Conservation (phyloP, 2,329 filamentous ascomycete genomes). For the Knufia petricola region DNA sequence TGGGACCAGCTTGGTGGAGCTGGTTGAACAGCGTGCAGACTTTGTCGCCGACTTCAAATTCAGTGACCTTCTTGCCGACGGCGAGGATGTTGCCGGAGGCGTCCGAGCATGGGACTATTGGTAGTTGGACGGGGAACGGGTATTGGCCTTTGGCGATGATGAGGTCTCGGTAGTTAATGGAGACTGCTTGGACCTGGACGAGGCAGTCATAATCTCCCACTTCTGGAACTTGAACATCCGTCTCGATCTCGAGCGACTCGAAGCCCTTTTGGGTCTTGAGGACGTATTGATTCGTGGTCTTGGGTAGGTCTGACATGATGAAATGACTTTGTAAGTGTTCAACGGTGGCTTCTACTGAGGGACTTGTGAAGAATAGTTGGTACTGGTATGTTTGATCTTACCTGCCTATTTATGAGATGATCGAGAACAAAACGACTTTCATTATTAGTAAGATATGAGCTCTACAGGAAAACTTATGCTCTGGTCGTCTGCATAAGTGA, state of each 20-base stretch:
- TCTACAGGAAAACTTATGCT: too few species aligned
- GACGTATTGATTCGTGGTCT: slow-evolving; percentile 11
- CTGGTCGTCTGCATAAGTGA: too few species aligned
- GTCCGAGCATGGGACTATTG: slow-evolving; percentile 29
- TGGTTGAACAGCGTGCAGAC: slow-evolving; percentile 52
- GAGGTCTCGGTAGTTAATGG: slow-evolving; percentile 43
- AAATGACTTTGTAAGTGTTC: background rate
- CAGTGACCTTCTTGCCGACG: slow-evolving; percentile 46
- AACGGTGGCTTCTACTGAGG: background rate
- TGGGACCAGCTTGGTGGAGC: slow-evolving; percentile 42
- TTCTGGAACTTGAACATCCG: slow-evolving; percentile 46
- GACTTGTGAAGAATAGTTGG: background rate
- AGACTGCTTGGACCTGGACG: slow-evolving; percentile 50
- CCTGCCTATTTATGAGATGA: too few species aligned
- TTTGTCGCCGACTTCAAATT: slow-evolving; percentile 49
- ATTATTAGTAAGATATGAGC: too few species aligned
- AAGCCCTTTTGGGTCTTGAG: slow-evolving; percentile 40
- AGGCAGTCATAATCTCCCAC: slow-evolving; percentile 63
- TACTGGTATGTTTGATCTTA: background rate
- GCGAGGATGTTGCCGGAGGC: slow-evolving; percentile 39
- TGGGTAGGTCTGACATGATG: slow-evolving; percentile 13
- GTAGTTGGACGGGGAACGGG: slow-evolving; percentile 1
- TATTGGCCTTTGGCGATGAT: slow-evolving; percentile 32
- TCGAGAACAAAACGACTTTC: too few species aligned
- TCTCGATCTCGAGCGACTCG: slow-evolving; percentile 48